phyloP scores from a whole-genome alignment of 2,329 filamentous ascomycete species.

The Claviceps fusiformis region DNA sequence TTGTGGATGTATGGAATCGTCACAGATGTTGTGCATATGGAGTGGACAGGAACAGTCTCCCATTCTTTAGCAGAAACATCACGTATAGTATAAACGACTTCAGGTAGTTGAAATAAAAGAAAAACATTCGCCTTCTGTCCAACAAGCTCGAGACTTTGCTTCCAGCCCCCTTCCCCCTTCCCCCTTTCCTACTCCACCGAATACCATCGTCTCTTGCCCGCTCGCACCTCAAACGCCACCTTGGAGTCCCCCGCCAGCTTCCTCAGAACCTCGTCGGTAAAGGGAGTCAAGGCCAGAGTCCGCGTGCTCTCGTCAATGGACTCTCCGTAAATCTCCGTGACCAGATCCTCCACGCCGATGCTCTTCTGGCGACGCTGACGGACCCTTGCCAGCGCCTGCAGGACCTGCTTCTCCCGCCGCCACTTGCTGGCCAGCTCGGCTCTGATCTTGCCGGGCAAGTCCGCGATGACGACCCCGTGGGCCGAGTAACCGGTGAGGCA shows the following conservation, averaged over 20 bases:
- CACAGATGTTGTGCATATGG: too few relatives aligned
- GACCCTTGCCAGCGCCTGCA: constrained; percentile 19
- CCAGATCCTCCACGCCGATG: constrained; percentile 27
- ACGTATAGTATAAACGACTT: too few relatives aligned
- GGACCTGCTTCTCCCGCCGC: constrained; percentile 25
- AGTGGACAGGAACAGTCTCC: too few relatives aligned
- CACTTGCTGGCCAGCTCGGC: constrained; percentile 22
- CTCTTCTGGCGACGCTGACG: constrained; percentile 14
- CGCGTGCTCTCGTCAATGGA: constrained; percentile 20
- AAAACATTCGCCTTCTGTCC: too few relatives aligned
- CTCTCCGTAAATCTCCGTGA: constrained; percentile 27
- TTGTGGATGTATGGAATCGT: neutral
- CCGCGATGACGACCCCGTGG: constrained; percentile 48
- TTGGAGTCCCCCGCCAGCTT: constrained; percentile 29
- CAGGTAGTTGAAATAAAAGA: too few relatives aligned
- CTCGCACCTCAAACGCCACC: constrained; percentile 25
- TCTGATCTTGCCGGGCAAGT: constrained; percentile 17
- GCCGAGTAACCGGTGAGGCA: constrained; percentile 42
- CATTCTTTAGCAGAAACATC: too few relatives aligned
- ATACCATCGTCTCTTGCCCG: constrained; percentile 25
- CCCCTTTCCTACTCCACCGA: neutral
- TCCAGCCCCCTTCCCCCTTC: too few relatives aligned
- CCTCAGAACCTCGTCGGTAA: constrained; percentile 26
- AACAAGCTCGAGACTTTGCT: too few relatives aligned
- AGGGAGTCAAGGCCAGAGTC: constrained; percentile 26